A percentile compares a stretch with the other conserved stretches of the same genome.
Conservation (phyloP, 2,329 filamentous ascomycete genomes). For the Colletotrichum tanaceti region DNA sequence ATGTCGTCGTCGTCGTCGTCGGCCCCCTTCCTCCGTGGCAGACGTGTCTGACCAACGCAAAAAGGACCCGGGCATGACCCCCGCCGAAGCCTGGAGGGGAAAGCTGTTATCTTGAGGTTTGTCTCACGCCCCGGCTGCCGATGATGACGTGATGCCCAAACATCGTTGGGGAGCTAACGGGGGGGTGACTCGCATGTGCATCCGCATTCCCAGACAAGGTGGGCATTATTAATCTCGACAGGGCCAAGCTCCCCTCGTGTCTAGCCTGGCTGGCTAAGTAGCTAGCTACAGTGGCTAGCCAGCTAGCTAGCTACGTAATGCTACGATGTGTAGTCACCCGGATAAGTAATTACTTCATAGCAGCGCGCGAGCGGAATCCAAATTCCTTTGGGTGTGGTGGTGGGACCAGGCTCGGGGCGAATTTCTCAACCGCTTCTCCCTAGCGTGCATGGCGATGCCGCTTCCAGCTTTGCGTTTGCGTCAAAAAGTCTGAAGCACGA, state of each 20-base stretch:
- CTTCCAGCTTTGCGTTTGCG: background rate
- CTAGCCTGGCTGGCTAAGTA: too few species aligned
- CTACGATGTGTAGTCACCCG: too few species aligned
- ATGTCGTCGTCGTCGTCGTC: too few species aligned
- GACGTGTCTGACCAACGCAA: constrained; percentile 18
- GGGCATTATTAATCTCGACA: constrained; percentile 29
- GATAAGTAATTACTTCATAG: background rate
- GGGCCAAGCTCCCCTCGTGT: constrained; percentile 9
- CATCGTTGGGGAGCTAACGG: constrained; percentile 2
- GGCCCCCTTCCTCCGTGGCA: constrained; percentile 34
- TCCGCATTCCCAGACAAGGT: constrained; percentile 4
- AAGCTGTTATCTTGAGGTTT: constrained; percentile 19
- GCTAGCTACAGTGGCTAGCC: too few species aligned
- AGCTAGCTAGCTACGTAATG: too few species aligned
- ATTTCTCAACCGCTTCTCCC: constrained; percentile 9
- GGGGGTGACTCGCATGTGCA: constrained; percentile 28
- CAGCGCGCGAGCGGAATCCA: constrained; percentile 29
- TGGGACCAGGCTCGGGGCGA: background rate
- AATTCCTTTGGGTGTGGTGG: constrained; percentile 17
- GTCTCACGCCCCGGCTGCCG: constrained; percentile 2
- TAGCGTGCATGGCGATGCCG: constrained; percentile 31
- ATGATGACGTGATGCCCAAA: constrained; percentile 26
- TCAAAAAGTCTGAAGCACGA: constrained; percentile 22
- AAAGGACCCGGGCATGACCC: background rate
- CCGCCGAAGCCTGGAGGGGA: too few species aligned